Percentiles rank a stretch among this genome's conserved stretches.
These are phyloP conservation scores for Lolium rigidum DNA, from an alignment of 176 grass and related monocot species.

Conservation along the genomic window DNA sequence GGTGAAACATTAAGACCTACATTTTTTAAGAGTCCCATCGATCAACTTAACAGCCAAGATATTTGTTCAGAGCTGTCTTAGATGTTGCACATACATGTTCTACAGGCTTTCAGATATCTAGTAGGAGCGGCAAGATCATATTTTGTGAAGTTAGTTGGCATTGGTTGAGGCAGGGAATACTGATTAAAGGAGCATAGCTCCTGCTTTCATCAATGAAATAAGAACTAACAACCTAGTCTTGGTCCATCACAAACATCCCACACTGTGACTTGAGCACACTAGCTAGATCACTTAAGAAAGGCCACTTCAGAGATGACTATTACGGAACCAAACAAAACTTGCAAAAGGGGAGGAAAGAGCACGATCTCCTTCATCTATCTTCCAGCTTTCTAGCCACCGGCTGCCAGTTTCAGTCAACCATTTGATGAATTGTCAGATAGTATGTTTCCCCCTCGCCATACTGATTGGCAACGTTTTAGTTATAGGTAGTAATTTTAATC, in stretches of 20 bases:
- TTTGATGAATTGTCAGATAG: not conserved
- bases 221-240: not conserved
- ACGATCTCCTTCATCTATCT: not conserved
- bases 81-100: not conserved
- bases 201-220: not conserved
- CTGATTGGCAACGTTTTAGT: not conserved
- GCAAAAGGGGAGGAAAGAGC: not conserved
- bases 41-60: too few species aligned
- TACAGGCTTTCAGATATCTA: slow-evolving; percentile 7
- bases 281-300: not conserved
- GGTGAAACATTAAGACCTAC: too few species aligned
- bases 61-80: not conserved
- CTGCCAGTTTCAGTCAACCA: not conserved
- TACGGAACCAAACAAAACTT: not conserved
- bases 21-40: too few species aligned
- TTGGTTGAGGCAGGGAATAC: not conserved
- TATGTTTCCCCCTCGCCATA: not conserved
- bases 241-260: not conserved
- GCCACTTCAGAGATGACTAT: not conserved
- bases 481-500: too few species aligned
- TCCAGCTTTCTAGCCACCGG: not conserved
- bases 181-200: not conserved
- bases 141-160: not conserved
- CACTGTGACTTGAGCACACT: not conserved
- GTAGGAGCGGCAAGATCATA: not conserved